Conservation (phyloP, 306 rosid species). For the Fragaria ananassa region DNA sequence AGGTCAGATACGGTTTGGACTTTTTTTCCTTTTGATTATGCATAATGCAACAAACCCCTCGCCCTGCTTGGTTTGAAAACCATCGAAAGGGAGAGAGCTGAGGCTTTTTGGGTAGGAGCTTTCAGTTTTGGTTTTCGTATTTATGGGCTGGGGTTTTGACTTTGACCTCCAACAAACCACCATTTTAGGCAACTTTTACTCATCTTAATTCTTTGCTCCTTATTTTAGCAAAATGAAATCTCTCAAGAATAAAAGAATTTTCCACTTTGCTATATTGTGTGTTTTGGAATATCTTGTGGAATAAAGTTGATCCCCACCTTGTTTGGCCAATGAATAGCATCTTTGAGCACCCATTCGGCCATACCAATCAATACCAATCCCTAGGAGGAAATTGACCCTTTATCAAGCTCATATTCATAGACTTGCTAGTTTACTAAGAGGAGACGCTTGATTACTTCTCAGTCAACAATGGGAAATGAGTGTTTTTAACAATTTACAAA, state of each 20-base stretch:
- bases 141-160: conserved; percentile 67
- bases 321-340: background rate
- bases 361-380: background rate
- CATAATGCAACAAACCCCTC: conserved; percentile 37
- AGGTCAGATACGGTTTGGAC: too few relatives aligned
- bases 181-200: conserved; percentile 66
- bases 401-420: background rate
- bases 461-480: background rate
- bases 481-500: background rate
- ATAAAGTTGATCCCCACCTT: conserved; percentile 11
- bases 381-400: background rate
- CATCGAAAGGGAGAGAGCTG: conserved; percentile 22
- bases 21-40: too few relatives aligned
- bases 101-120: conserved; percentile 43
- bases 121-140: conserved; percentile 50
- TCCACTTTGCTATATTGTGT: background rate
- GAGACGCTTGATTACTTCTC: background rate
- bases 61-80: conserved; percentile 42
- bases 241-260: background rate
- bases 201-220: conserved; percentile 34
- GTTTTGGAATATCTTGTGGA: conserved; percentile 12
- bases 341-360: background rate
- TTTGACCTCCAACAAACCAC: conserved; percentile 71
- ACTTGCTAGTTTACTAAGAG: background rate
- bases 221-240: conserved; percentile 28